Evolutionary conservation across 768 basidiomycete genomes (phyloP), one percentile per base, ranked within the genome.

Genomic region (Paxillus involutus): DNA sequence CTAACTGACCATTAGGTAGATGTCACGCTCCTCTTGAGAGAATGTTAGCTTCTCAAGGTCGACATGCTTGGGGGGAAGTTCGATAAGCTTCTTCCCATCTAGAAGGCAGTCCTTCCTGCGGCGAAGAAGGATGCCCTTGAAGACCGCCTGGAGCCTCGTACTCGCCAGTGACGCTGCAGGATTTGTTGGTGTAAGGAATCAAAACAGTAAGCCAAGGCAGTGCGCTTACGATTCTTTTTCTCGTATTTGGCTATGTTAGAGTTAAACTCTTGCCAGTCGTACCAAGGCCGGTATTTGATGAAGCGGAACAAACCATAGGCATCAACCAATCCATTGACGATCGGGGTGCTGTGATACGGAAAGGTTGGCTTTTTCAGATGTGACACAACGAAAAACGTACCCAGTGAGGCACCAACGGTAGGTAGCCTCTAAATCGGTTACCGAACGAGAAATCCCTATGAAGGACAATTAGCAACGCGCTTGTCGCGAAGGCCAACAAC

Each of bases 331-430:
- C 69, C 65, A 60, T 89, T 91, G 50, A 84, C 78, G 55, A 89
- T 82, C 0, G 85, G 84, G 0, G 86, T 88, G 1, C 83, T 80
- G 41, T 16, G 3, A 24, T n/a, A 12, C 26, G 26, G 26, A 26
- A 3, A 33, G 10, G 32, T 33, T 33, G 10, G 32, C 12, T 33
- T 33, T 11, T 2, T 33, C 32, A 7, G 32, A 33, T 12, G 32
- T 10, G 9, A 11, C 32, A 66, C 32, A 66, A 49, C 43, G 14
- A 5, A 24, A 54, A 26, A n/a, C 73, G 17, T 63, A 80, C 77
- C 83, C 85, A 24, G 85, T 88, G 9, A 89, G 70, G 57, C 79
- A 80, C 89, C 89, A 91, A 37, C 86, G 76, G 63, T 83, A 79
- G 16, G 62, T 74, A 0, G 81, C 58, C 11, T 75, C 67, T 14